A percentile compares a stretch with the other conserved stretches of the same genome.
phyloP scores from a whole-genome alignment of 176 grass and related monocot genomes.

The Pontederia crassipes region DNA sequence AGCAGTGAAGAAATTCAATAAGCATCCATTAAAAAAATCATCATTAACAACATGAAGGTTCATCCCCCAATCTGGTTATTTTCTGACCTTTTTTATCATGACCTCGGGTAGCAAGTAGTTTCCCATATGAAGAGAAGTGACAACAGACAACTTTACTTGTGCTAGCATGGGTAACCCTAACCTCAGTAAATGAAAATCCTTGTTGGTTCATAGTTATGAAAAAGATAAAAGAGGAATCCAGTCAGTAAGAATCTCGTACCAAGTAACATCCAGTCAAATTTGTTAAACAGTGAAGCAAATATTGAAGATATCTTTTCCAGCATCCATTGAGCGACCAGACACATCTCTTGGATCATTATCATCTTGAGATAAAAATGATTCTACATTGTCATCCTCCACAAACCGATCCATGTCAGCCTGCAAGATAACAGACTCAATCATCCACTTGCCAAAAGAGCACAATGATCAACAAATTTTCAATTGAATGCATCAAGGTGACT shows the following conservation, averaged over 20 bases:
- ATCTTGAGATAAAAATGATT: conserved; percentile 99
- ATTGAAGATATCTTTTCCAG: conserved; percentile 51
- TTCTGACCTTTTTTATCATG: conserved; percentile 93
- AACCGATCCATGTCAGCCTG: conserved; percentile 90
- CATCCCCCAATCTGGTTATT: no score
- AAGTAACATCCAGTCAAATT: not conserved
- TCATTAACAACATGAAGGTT: no score
- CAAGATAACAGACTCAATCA: conserved; percentile 12
- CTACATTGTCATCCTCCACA: conserved; percentile 97
- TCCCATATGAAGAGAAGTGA: conserved; percentile 80
- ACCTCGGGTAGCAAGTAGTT: conserved; percentile 85
- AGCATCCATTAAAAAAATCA: not conserved
- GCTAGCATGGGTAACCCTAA: conserved; percentile 51
- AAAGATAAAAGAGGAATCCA: no score
- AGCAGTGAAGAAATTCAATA: not conserved
- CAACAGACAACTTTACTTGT: conserved; percentile 71
- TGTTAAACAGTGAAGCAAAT: no score
- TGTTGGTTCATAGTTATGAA: no score
- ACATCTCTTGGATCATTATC: conserved; percentile 85
- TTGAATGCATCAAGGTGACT: no score
- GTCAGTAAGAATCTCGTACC: not conserved
- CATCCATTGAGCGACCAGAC: conserved; percentile 77
- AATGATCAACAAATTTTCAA: no score
- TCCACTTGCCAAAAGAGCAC: not conserved
- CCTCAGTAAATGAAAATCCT: conserved; percentile 86